Percentiles rank a stretch among this genome's conserved stretches.
These are phyloP conservation scores for Crassisporium funariophilum DNA, from an alignment of 768 basidiomycete species.

Conservation along the genomic window DNA sequence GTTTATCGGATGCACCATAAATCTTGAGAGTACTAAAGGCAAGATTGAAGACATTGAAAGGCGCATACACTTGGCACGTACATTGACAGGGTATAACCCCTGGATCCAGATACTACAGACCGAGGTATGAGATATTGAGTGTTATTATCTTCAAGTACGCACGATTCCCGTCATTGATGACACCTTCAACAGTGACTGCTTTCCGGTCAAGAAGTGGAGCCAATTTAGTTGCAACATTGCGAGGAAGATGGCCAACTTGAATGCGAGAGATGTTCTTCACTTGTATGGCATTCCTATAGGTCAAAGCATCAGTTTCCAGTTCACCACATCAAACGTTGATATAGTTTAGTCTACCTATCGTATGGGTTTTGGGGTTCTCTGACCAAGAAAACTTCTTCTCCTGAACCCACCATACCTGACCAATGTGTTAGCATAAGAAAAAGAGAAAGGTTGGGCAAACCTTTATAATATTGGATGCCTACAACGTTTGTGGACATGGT, in stretches of 20 bases:
- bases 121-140: background rate
- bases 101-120: slow-evolving; percentile 41
- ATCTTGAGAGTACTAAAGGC: slow-evolving; percentile 63
- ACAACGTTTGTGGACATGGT: slow-evolving; percentile 64
- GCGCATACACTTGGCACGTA: slow-evolving; percentile 30
- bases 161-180: slow-evolving; percentile 71
- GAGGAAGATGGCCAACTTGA: slow-evolving; percentile 84
- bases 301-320: background rate
- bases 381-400: slow-evolving; percentile 72
- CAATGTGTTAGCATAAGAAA: slow-evolving; percentile 10
- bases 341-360: slow-evolving; percentile 50
- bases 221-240: slow-evolving; percentile 55
- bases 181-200: slow-evolving; percentile 71
- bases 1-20: slow-evolving; percentile 65
- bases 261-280: slow-evolving; percentile 73
- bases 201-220: slow-evolving; percentile 71
- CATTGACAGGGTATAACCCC: slow-evolving; percentile 62
- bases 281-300: slow-evolving; percentile 71
- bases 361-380: slow-evolving; percentile 69
- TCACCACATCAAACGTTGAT: too few relatives aligned
- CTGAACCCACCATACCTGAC: slow-evolving; percentile 75
- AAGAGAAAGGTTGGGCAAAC: slow-evolving; percentile 31
- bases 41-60: background rate
- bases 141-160: slow-evolving; percentile 19
- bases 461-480: slow-evolving; percentile 82